phyloP scores from a whole-genome alignment of 129 eudicot genomes.

The Sambucus nigra region DNA sequence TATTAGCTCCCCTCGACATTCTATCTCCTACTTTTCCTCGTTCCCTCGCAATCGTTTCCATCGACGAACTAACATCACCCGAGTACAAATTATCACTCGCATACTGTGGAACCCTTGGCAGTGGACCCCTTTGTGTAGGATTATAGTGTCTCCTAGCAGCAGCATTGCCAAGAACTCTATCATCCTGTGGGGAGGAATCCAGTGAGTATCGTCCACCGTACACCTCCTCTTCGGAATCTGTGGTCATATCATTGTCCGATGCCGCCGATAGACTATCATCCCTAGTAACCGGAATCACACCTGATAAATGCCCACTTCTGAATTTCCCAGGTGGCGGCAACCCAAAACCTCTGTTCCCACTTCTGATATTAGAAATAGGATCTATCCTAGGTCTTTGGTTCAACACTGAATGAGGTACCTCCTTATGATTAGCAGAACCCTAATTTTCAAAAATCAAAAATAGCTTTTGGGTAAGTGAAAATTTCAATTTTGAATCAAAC shows the following conservation, averaged over 20 bases:
- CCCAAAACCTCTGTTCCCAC: conserved; percentile 38
- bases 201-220: conserved; percentile 74
- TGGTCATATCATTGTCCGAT: conserved; percentile 53
- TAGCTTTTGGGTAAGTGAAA: not conserved
- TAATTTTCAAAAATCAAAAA: conserved; percentile 12
- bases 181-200: conserved; percentile 75
- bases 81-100: conserved; percentile 41
- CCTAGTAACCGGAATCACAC: conserved; percentile 51
- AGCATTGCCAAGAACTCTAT: conserved; percentile 24
- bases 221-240: conserved; percentile 62
- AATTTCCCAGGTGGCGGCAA: conserved; percentile 60
- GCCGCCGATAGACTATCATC: conserved; percentile 37
- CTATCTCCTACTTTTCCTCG: conserved; percentile 31
- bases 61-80: conserved; percentile 57
- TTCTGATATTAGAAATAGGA: conserved; percentile 27
- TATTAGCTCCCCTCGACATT: conserved; percentile 42
- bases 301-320: conserved; percentile 54
- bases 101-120: conserved; percentile 36
- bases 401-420: conserved; percentile 25
- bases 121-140: conserved; percentile 27
- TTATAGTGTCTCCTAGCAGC: conserved; percentile 30
- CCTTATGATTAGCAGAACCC: conserved; percentile 52
- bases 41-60: conserved; percentile 43
- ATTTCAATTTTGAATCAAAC: conserved; percentile 9
- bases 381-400: conserved; percentile 34